A percentile compares a stretch with the other conserved stretches of the same genome.
These are phyloP conservation scores for Fusarium sp. DNA, from an alignment of 2,329 filamentous ascomycete species.

Conservation along the genomic window DNA sequence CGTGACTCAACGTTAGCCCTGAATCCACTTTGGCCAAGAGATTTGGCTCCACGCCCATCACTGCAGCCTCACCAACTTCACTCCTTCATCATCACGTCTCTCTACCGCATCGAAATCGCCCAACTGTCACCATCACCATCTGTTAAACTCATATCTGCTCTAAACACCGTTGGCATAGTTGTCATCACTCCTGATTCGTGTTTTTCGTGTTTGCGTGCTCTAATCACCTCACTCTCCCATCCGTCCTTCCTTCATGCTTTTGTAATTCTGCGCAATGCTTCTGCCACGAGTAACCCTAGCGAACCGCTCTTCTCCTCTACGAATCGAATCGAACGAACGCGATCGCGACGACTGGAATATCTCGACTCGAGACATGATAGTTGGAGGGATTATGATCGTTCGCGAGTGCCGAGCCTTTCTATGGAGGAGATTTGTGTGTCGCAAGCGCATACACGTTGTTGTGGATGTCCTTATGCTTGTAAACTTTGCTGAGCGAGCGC, in stretches of 20 bases:
- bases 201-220: not conserved
- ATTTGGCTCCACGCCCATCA: conserved; percentile 21
- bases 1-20: conserved; percentile 13
- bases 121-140: not conserved
- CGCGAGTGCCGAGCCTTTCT: not conserved
- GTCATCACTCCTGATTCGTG: not conserved
- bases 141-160: not conserved
- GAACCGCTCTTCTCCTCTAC: not conserved
- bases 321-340: not conserved
- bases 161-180: not conserved
- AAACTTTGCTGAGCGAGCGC: not conserved
- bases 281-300: not conserved
- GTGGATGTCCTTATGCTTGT: not conserved
- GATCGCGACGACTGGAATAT: not conserved
- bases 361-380: not conserved
- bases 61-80: conserved; percentile 29
- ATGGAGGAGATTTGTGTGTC: not conserved
- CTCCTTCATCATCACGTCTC: conserved; percentile 38
- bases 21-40: conserved; percentile 26
- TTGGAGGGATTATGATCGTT: not conserved
- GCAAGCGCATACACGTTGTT: not conserved
- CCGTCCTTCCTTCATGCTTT: not conserved
- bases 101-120: not conserved
- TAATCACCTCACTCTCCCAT: not conserved
- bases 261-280: not conserved